Base-by-base conservation (phyloP, 1,284 basidiomycete genomes). In the Cutaneotrichosporon sp. region DNA sequence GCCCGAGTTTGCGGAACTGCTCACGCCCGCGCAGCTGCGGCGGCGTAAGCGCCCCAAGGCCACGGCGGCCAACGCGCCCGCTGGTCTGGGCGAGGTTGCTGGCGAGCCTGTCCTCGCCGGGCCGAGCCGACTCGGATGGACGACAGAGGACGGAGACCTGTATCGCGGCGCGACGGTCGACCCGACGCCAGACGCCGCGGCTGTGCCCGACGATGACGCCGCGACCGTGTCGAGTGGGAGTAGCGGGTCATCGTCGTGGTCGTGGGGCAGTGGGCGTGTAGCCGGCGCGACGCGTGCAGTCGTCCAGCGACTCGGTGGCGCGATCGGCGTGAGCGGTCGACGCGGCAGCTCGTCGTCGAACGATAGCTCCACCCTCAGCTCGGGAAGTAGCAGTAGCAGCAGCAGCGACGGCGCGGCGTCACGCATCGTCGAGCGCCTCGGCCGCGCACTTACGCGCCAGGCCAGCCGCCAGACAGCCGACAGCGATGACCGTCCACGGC, bases 271-370 rank as follows among this genome's bases (percentile, higher is more conserved):
- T 8, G 69, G 67, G 2, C 51, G 72, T 14, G 69, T 68, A 4
- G 54, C 69, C 39, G 59, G 65, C 30, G 60, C 62, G 17, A 69
- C 67, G 0, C 58, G 66, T 46, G 72, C 68, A 1, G 69, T 68
- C 1, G 66, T 73, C n/a, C 71, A 63, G 5, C 57, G 65, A 17
- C 56, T 75, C 21, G 72, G 73, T 37, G 71, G 72, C 46, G 66
- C 65, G 14, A 54, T 75, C 15, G 66, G 71, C 36, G 62, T 43
- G 70, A 0, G 26, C 10, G 26, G 26, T 30, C 56, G 72, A 10
- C 52, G 72, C 26, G 69, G 71, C 7, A 69, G 66, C 52, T 37
- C 38, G 10, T 52, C 59, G 12, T 55, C 52, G 3, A 55, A 52
- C 13, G 52, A 46, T 20, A 20, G 21, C 4, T 23, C 37, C 8